Evolutionary conservation across 148 eudicot species (phyloP).

Genomic region (Arbutus unedo): DNA sequence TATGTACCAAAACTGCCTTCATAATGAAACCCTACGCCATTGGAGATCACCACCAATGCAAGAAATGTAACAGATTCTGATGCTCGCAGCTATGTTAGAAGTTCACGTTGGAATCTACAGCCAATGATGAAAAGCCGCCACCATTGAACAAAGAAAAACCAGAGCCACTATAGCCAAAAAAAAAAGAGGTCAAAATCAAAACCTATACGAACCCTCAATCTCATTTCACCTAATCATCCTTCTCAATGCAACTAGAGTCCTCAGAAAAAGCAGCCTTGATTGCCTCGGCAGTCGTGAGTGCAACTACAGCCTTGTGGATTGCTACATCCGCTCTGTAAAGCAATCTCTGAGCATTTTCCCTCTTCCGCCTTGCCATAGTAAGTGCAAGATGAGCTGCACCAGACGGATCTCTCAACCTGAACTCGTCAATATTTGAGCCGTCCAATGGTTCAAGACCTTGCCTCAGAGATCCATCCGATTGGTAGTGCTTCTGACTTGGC

Average conservation of each 20-base stretch:
- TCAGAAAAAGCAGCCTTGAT: constrained; percentile 49
- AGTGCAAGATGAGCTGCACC: constrained; percentile 75
- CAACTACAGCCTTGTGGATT: constrained; percentile 80
- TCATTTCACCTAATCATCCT: constrained; percentile 18
- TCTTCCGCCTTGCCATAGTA: constrained; percentile 71
- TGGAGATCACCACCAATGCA: constrained; percentile 8
- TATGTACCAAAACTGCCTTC: constrained; percentile 25
- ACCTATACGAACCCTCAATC: constrained; percentile 12
- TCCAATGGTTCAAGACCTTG: constrained; percentile 49
- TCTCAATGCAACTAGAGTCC: constrained; percentile 29
- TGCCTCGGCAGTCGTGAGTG: constrained; percentile 86
- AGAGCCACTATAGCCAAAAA: constrained; percentile 14
- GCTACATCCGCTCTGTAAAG: constrained; percentile 76
- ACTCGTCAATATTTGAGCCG: constrained; percentile 68
- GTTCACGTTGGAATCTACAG: constrained; percentile 9
- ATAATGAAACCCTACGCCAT: neutral
- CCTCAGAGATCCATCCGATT: constrained; percentile 38
- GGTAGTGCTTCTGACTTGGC: constrained; percentile 47
- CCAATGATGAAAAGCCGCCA: constrained; percentile 17
- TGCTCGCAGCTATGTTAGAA: constrained; percentile 17
- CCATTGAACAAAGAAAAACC: constrained; percentile 8
- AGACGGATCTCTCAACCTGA: constrained; percentile 75
- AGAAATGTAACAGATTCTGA: constrained; percentile 15
- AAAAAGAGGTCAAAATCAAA: constrained; percentile 1
- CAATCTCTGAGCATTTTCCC: constrained; percentile 78